Evolutionary conservation across 1,139 yeast genomes (phyloP).

Genomic region (Suhomyces atakaporum): DNA sequence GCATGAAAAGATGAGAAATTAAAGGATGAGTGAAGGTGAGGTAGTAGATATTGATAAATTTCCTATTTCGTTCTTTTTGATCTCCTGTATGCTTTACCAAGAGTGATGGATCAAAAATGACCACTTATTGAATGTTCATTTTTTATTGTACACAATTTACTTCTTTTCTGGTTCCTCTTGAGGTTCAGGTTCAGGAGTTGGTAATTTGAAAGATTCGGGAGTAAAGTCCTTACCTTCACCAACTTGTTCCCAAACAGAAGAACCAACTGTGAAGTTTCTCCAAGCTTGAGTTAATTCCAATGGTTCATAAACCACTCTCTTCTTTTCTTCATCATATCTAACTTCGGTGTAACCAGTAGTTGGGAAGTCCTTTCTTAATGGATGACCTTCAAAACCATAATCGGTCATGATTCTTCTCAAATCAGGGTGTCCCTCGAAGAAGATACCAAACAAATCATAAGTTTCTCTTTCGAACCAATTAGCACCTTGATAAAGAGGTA

Average conservation of each 20-base stretch:
- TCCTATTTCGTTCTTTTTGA: not conserved
- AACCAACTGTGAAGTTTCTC: constrained; percentile 86
- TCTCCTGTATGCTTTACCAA: constrained; percentile 7
- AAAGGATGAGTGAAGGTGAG: constrained; percentile 3
- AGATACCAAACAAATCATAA: constrained; percentile 82
- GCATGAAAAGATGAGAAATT: constrained; percentile 14
- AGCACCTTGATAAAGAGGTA: constrained; percentile 72
- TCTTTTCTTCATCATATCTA: constrained; percentile 87
- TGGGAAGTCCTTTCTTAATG: constrained; percentile 90
- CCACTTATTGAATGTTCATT: not conserved
- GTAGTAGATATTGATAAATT: not conserved
- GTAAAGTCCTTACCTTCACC: constrained; percentile 85
- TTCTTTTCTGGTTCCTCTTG: constrained; percentile 21
- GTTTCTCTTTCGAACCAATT: constrained; percentile 93
- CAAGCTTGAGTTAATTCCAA: constrained; percentile 89
- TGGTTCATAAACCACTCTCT: constrained; percentile 87
- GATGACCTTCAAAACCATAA: constrained; percentile 92
- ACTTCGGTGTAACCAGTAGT: constrained; percentile 90
- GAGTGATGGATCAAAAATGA: not conserved
- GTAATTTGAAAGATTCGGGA: constrained; percentile 79
- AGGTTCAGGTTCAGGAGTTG: constrained; percentile 80
- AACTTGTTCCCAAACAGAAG: constrained; percentile 90
- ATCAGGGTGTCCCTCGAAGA: constrained; percentile 89
- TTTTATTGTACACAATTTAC: constrained; percentile 6
- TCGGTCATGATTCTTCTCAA: constrained; percentile 89